These are phyloP conservation scores for Cerrena zonata DNA, from an alignment of 1,284 basidiomycete species.

Conservation along the genomic window DNA sequence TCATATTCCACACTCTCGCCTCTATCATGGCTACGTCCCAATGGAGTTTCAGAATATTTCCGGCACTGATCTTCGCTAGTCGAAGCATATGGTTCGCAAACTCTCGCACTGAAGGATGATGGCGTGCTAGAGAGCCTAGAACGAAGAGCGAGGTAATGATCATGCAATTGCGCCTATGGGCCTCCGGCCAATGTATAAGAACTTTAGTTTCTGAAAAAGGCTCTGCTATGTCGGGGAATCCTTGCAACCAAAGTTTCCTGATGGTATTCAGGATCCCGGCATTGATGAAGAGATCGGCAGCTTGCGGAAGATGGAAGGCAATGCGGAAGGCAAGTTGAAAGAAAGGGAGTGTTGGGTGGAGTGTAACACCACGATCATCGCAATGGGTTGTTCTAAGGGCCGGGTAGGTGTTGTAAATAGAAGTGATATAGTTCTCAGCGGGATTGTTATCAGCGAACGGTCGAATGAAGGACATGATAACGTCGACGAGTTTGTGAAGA, in stretches of 20 bases:
- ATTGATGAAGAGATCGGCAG: neutral
- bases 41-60: no score
- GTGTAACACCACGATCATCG: neutral
- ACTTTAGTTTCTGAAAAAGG: no score
- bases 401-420: neutral
- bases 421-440: neutral
- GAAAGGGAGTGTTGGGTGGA: conserved; percentile 2
- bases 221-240: neutral
- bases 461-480: neutral
- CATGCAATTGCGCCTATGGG: neutral
- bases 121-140: neutral
- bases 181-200: no score
- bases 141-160: neutral
- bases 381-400: neutral
- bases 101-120: neutral
- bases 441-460: neutral
- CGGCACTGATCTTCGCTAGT: no score
- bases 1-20: no score
- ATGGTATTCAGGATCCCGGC: neutral
- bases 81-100: conserved; percentile 1
- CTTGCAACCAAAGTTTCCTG: neutral
- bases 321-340: conserved; percentile 1
- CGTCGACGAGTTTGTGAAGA: neutral
- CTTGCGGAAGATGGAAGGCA: neutral
- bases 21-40: no score